Conservation (phyloP, 192 early-diverging fungal genomes). For the Coemansia sp. region DNA sequence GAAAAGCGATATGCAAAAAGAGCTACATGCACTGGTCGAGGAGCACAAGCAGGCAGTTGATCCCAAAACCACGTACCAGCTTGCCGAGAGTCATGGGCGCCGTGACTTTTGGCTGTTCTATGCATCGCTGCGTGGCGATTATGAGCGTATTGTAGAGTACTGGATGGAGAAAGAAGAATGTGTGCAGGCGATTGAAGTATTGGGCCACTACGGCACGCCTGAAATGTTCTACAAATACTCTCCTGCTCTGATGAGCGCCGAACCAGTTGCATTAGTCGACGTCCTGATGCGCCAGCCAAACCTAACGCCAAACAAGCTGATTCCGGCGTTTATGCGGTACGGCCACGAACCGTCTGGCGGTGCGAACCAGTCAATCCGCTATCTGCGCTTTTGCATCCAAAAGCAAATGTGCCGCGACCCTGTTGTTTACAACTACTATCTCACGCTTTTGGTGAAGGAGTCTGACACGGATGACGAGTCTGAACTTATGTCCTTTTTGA, state of each 20-base stretch:
- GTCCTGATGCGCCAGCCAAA: constrained; percentile 83
- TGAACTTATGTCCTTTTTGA: constrained; percentile 75
- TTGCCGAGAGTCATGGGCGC: constrained; percentile 85
- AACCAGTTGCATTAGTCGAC: constrained; percentile 82
- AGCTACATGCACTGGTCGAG: constrained; percentile 73
- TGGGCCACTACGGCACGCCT: constrained; percentile 76
- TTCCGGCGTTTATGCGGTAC: constrained; percentile 87
- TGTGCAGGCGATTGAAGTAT: constrained; percentile 69
- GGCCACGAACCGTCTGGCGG: constrained; percentile 53
- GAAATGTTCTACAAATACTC: constrained; percentile 90
- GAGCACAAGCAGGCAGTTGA: constrained; percentile 67
- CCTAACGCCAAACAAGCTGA: constrained; percentile 78
- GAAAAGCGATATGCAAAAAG: constrained; percentile 59
- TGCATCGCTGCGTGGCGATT: constrained; percentile 81
- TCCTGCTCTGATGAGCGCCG: constrained; percentile 78
- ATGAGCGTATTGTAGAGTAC: constrained; percentile 80
- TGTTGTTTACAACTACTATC: constrained; percentile 90
- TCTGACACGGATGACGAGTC: constrained; percentile 58
- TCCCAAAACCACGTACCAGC: constrained; percentile 70
- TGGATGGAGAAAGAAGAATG: constrained; percentile 81
- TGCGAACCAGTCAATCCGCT: constrained; percentile 82
- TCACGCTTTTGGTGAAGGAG: constrained; percentile 57
- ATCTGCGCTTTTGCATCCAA: constrained; percentile 80
- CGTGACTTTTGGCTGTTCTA: constrained; percentile 79
- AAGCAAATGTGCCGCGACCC: constrained; percentile 78